phyloP scores from a whole-genome alignment of 2,329 filamentous ascomycete genomes.

The Ceratocystis albifundus region DNA sequence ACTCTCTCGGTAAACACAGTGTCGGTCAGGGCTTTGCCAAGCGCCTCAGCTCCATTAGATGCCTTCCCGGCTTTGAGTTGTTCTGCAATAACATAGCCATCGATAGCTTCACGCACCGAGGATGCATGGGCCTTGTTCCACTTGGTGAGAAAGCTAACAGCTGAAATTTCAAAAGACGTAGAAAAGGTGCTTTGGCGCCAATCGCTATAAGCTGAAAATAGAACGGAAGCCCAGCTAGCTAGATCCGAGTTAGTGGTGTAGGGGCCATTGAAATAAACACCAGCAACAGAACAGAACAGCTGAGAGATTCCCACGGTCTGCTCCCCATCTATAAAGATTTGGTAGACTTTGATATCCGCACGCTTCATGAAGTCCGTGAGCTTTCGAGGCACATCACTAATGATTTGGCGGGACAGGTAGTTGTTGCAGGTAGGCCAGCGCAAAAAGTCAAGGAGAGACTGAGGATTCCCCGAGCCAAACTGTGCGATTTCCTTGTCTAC shows the following conservation, averaged over 20 bases:
- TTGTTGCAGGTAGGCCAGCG: conserved; percentile 21
- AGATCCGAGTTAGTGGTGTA: conserved; percentile 19
- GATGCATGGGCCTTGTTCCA: conserved; percentile 14
- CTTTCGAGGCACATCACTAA: conserved; percentile 1
- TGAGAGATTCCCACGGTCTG: conserved; percentile 1
- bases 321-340: background rate
- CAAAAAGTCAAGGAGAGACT: conserved; percentile 15
- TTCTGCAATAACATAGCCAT: conserved; percentile 17
- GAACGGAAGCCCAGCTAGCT: conserved; percentile 14
- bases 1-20: conserved; percentile 6
- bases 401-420: conserved; percentile 14
- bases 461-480: background rate
- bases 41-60: background rate
- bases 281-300: conserved; percentile 11
- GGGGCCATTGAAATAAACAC: conserved; percentile 3
- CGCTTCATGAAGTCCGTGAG: conserved; percentile 15
- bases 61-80: background rate
- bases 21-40: background rate
- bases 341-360: background rate
- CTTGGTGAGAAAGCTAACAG: conserved; percentile 2
- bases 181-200: conserved; percentile 16
- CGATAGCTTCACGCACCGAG: conserved; percentile 12
- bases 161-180: conserved; percentile 14
- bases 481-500: background rate
- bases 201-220: conserved; percentile 15